Evolutionary conservation across 1,139 yeast genomes (phyloP).

Genomic region (Pichia sp.): DNA sequence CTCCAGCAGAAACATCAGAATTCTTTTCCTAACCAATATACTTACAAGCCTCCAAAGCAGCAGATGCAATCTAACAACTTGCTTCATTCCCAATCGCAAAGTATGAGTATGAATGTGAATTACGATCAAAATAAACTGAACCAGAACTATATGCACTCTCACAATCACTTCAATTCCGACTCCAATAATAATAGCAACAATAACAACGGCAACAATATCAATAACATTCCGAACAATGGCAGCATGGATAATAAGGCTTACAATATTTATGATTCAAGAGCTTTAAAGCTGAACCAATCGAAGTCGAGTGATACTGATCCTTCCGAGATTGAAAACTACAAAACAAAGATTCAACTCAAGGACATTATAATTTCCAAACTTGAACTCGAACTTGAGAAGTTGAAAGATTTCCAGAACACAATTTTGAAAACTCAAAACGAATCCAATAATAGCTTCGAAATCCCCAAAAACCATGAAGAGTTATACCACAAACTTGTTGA

Average conservation of each 20-base stretch:
- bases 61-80: constrained; percentile 13
- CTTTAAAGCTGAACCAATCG: constrained; percentile 14
- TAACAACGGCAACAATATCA: neutral
- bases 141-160: neutral
- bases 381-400: constrained; percentile 27
- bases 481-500: constrained; percentile 48
- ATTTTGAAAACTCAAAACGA: constrained; percentile 17
- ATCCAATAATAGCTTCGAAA: constrained; percentile 25
- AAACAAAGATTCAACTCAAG: constrained; percentile 28
- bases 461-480: constrained; percentile 46
- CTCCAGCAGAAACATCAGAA: constrained; percentile 13
- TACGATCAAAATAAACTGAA: neutral
- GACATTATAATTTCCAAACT: constrained; percentile 29
- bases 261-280: constrained; percentile 10
- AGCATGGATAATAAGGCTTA: constrained; percentile 5
- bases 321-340: constrained; percentile 22
- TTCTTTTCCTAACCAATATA: constrained; percentile 1
- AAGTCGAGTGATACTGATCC: constrained; percentile 11
- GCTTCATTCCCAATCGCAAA: constrained; percentile 10
- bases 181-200: constrained; percentile 4
- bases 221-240: neutral
- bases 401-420: constrained; percentile 22
- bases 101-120: neutral
- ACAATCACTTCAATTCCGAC: neutral
- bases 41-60: constrained; percentile 5